Evolutionary conservation across 257 asterid species (phyloP), one percentile per base, ranked within the genome.

Genomic region (Primulina tabacum): DNA sequence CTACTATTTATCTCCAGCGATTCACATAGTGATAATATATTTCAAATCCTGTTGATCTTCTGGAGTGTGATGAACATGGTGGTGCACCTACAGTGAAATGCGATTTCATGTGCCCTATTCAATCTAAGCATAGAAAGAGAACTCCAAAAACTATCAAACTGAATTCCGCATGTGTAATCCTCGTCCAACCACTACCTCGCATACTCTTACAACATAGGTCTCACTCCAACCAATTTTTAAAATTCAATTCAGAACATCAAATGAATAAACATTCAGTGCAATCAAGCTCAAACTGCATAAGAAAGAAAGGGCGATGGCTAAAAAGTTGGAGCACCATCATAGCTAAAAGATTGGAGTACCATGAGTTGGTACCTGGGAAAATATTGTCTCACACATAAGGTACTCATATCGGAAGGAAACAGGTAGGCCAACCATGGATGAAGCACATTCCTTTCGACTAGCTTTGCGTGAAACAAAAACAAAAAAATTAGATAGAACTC

Each of bases 361-460:
- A 64, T 21, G 38, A 61, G 21, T 75, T 66, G 20, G 68, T 84
- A 94, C 99, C 97, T 94, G 99, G 67, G 99, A 94, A 74, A 94
- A 91, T 82, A 94, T 91, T 50, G 99, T 91, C 88, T 94, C 99
- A 52, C 97, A 97, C 99, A 94, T 91, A 66, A 94, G 96, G 85
- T 89, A 91, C 83, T 94, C 99, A 29, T 94, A 94, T 69, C 99
- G 87, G 69, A 94, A 94, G 72, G 96, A 87, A 57, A 94, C 99
- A 24, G 99, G 99, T 72, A 94, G 87, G 68, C 99, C 97, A 79
- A 84, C 99, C 97, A 94, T 86, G 88, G 84, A 81, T 10, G 99
- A 80, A 72, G 97, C 96, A 82, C 99, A 91, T 86, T 94, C 99
- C 85, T 94, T 94, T 79, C 99, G 99, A 86, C 99, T 94, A 85